Evolutionary conservation across 2,329 filamentous ascomycete species (phyloP).

Genomic region (Thielaviopsis cerberus): DNA sequence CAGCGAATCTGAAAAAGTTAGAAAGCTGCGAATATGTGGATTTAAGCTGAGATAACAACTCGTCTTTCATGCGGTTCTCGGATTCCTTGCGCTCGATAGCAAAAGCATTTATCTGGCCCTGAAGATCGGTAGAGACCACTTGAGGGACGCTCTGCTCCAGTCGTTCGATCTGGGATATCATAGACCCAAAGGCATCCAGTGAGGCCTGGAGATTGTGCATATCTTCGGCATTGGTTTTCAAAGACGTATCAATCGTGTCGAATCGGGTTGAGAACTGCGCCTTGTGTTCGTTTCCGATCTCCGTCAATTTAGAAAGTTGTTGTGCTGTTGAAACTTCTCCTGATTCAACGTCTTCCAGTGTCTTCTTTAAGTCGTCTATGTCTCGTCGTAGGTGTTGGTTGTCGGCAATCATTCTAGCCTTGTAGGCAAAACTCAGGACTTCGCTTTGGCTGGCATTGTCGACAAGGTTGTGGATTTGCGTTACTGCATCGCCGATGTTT

Average conservation of each 20-base stretch:
- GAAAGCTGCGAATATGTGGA: slow-evolving; percentile 2
- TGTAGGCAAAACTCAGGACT: slow-evolving; percentile 9
- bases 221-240: neutral
- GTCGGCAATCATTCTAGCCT: slow-evolving; percentile 8
- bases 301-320: slow-evolving; percentile 4
- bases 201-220: slow-evolving; percentile 7
- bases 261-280: slow-evolving; percentile 4
- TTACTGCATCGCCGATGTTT: neutral
- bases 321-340: slow-evolving; percentile 4
- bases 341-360: slow-evolving; percentile 8
- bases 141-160: neutral
- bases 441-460: slow-evolving; percentile 2
- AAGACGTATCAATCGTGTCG: slow-evolving; percentile 1
- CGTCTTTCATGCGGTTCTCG: slow-evolving; percentile 4
- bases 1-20: slow-evolving; percentile 1
- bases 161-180: slow-evolving; percentile 4
- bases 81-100: neutral
- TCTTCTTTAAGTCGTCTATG: slow-evolving; percentile 6
- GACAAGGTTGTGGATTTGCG: slow-evolving; percentile 5
- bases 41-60: slow-evolving; percentile 5
- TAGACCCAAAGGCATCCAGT: neutral
- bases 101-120: neutral
- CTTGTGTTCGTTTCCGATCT: neutral
- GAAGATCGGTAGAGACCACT: neutral
- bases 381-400: neutral